A percentile compares a stretch with the other conserved stretches of the same genome.
phyloP scores from a whole-genome alignment of 2,329 filamentous ascomycete species.

The Pochonia chlamydosporia region DNA sequence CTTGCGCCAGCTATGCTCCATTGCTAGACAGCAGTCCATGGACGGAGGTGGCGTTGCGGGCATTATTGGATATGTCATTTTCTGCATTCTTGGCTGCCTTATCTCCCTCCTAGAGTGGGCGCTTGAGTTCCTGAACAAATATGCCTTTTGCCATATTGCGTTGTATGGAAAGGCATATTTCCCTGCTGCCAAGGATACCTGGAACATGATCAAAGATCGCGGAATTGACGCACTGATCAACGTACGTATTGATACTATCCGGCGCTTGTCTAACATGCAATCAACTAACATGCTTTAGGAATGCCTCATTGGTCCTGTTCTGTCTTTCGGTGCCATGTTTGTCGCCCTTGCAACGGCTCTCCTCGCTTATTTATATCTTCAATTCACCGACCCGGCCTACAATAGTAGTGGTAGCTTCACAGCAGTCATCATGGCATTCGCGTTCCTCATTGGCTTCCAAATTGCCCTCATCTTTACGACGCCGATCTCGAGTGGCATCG shows the following conservation, averaged over 20 bases:
- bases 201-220: conserved; percentile 85
- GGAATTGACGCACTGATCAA: conserved; percentile 88
- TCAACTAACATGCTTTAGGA: conserved; percentile 39
- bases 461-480: conserved; percentile 87
- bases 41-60: conserved; percentile 71
- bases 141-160: conserved; percentile 88
- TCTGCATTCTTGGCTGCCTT: conserved; percentile 72
- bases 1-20: conserved; percentile 72
- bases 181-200: conserved; percentile 80
- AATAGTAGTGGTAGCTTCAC: conserved; percentile 65
- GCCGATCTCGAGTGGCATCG: conserved; percentile 80
- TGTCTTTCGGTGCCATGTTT: conserved; percentile 74
- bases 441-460: conserved; percentile 86
- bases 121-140: conserved; percentile 83
- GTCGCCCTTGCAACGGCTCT: conserved; percentile 78
- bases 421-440: conserved; percentile 72
- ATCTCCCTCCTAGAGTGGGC: conserved; percentile 73
- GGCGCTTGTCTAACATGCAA: background rate
- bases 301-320: conserved; percentile 69
- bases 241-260: conserved; percentile 20
- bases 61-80: conserved; percentile 57
- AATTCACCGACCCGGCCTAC: conserved; percentile 75
- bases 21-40: conserved; percentile 58
- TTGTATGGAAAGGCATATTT: conserved; percentile 89
- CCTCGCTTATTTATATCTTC: conserved; percentile 79